Conservation (phyloP, 345 rosid genomes). For the Eucalyptus regnans region DNA sequence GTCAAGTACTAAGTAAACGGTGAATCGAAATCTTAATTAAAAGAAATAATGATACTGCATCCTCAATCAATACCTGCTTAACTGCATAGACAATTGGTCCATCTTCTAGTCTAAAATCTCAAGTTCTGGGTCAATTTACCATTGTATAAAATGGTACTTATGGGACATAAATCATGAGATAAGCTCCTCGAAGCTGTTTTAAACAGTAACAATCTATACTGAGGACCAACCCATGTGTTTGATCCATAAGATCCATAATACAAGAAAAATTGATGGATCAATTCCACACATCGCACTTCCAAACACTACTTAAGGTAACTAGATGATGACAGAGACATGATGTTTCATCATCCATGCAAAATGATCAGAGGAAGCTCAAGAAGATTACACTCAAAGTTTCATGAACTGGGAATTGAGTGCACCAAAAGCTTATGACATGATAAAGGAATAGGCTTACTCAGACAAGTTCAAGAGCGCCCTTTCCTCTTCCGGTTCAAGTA, state of each 20-base stretch:
- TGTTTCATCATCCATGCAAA: background rate
- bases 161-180: background rate
- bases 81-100: background rate
- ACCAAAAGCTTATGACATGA: background rate
- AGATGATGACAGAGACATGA: background rate
- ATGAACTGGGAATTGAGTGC: background rate
- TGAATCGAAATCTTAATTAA: background rate
- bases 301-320: background rate
- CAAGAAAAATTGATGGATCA: background rate
- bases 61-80: background rate
- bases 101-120: background rate
- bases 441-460: constrained; percentile 21
- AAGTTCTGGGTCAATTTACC: background rate
- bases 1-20: background rate
- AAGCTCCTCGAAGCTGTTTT: background rate
- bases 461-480: constrained; percentile 44
- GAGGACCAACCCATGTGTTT: background rate
- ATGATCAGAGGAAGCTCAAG: background rate
- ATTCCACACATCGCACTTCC: background rate
- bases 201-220: background rate
- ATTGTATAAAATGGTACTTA: background rate
- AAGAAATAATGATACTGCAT: background rate
- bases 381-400: background rate
- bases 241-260: background rate
- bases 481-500: constrained; percentile 84